Evolutionary conservation across 2,329 filamentous ascomycete genomes (phyloP).

Genomic region (Botrytis hyacinthi): DNA sequence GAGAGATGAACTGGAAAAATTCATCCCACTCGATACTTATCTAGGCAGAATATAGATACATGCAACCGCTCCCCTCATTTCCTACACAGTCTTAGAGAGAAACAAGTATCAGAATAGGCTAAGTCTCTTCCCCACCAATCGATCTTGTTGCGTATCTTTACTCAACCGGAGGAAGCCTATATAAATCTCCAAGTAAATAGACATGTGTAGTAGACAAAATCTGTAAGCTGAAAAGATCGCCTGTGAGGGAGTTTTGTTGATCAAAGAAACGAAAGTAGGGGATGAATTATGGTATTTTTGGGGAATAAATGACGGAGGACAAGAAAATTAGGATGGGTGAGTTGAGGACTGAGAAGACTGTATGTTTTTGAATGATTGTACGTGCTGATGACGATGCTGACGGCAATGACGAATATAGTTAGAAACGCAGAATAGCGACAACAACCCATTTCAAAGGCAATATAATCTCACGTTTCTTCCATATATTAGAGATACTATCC

Average conservation of each 20-base stretch:
- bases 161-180: background rate
- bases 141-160: background rate
- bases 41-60: background rate
- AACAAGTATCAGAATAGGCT: background rate
- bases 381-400: background rate
- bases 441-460: background rate
- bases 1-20: background rate
- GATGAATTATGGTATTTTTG: fast-evolving
- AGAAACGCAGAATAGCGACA: background rate
- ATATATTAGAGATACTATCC: background rate
- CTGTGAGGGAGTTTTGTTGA: background rate
- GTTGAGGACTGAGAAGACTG: background rate
- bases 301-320: fast-evolving
- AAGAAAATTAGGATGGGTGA: background rate
- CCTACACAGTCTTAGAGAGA: background rate
- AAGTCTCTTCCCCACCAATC: fast-evolving
- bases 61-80: background rate
- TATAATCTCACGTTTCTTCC: background rate
- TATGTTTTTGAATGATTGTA: background rate
- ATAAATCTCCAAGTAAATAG: background rate
- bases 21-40: background rate
- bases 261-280: background rate
- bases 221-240: background rate
- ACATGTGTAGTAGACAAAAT: background rate
- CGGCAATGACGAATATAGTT: background rate